phyloP scores from a whole-genome alignment of 768 basidiomycete species.

The Tephrocybe sp. region DNA sequence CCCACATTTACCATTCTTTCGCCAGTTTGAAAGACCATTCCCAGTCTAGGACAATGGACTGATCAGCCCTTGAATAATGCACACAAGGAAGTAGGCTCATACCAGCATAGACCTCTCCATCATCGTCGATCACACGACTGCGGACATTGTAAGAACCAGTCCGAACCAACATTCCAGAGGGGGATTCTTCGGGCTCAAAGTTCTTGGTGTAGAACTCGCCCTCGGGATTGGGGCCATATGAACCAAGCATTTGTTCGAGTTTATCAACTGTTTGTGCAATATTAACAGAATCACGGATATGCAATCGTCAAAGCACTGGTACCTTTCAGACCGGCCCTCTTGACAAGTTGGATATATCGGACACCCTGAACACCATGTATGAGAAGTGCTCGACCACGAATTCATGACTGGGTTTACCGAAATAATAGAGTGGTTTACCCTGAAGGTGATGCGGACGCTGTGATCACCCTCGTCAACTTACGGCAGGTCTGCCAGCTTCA shows the following conservation, averaged over 20 bases:
- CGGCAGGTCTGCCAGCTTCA: background rate
- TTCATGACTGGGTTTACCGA: conserved; percentile 46
- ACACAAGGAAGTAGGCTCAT: conserved; percentile 22
- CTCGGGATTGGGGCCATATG: conserved; percentile 75
- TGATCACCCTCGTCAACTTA: conserved; percentile 8
- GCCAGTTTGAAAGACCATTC: conserved; percentile 90
- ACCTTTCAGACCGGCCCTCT: conserved; percentile 77
- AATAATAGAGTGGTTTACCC: conserved; percentile 88
- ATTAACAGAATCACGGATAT: background rate
- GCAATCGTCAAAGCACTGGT: conserved; percentile 1
- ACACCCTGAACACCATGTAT: conserved; percentile 51
- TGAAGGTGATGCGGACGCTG: conserved; percentile 81
- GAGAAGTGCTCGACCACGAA: background rate
- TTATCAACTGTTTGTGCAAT: conserved; percentile 73
- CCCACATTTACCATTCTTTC: conserved; percentile 76
- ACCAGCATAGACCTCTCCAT: conserved; percentile 80
- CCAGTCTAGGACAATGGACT: conserved; percentile 53
- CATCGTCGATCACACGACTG: conserved; percentile 88
- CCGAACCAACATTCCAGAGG: conserved; percentile 82
- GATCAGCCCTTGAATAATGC: background rate
- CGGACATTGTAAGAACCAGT: conserved; percentile 74
- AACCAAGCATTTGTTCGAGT: conserved; percentile 92
- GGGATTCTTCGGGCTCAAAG: conserved; percentile 71
- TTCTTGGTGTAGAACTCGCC: conserved; percentile 71
- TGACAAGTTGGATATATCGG: conserved; percentile 88